Evolutionary conservation across 1,139 yeast genomes (phyloP).

Genomic region (Eremothecium cymbalariae): DNA sequence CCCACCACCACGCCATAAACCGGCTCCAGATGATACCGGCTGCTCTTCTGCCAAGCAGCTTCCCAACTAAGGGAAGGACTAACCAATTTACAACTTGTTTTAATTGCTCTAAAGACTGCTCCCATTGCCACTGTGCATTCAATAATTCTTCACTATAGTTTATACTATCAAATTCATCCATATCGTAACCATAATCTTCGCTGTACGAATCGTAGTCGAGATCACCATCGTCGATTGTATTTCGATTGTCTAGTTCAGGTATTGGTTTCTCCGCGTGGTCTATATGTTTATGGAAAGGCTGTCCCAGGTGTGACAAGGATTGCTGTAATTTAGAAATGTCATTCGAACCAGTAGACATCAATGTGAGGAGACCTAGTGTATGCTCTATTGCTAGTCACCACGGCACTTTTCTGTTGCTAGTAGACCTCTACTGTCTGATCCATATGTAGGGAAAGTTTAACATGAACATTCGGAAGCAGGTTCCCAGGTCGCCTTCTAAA

Average conservation of each 20-base stretch:
- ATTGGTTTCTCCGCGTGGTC: slow-evolving; percentile 3
- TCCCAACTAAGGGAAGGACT: slow-evolving; percentile 52
- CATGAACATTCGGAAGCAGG: too few species aligned
- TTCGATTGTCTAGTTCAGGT: slow-evolving; percentile 4
- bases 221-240: not conserved
- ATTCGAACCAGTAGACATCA: too few species aligned
- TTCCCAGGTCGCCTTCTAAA: too few species aligned
- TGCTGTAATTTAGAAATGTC: too few species aligned
- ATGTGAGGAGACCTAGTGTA: too few species aligned
- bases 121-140: slow-evolving; percentile 57
- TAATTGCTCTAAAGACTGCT: slow-evolving; percentile 50
- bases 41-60: slow-evolving; percentile 48
- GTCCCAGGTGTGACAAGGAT: too few species aligned
- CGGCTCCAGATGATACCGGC: slow-evolving; percentile 36
- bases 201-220: slow-evolving; percentile 4
- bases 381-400: too few species aligned
- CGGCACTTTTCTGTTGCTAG: too few species aligned
- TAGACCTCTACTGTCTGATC: too few species aligned
- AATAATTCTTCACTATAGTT: slow-evolving; percentile 17
- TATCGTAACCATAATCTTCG: slow-evolving; percentile 13
- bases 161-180: slow-evolving; percentile 13
- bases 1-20: slow-evolving; percentile 18
- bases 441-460: too few species aligned
- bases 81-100: slow-evolving; percentile 45
- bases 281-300: too few species aligned